Evolutionary conservation across 192 early-diverging fungal species (phyloP).

Genomic region (Coemansia sp.): DNA sequence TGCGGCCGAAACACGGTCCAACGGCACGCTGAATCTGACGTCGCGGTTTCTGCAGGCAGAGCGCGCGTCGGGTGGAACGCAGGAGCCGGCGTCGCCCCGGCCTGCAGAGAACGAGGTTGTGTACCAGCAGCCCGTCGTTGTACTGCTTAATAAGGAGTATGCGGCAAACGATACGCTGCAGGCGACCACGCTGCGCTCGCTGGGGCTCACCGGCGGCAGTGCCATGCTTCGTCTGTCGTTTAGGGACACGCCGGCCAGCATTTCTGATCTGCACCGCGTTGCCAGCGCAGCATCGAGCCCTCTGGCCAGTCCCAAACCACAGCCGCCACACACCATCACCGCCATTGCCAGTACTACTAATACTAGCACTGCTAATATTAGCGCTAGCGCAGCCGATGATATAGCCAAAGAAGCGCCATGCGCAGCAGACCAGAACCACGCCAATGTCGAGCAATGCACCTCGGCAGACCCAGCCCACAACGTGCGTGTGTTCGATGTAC

Average conservation of each 20-base stretch:
- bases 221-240: conserved; percentile 70
- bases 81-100: background rate
- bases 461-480: background rate
- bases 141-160: conserved; percentile 54
- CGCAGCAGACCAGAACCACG: no score
- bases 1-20: conserved; percentile 13
- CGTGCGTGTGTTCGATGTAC: conserved; percentile 55
- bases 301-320: no score
- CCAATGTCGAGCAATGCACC: no score
- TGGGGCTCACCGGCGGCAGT: conserved; percentile 68
- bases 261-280: background rate
- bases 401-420: no score
- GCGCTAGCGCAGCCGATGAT: no score
- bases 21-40: conserved; percentile 30
- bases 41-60: background rate
- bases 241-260: conserved; percentile 17
- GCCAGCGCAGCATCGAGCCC: background rate
- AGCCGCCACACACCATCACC: background rate
- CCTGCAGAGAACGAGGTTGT: background rate
- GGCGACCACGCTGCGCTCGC: conserved; percentile 64
- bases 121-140: conserved; percentile 32
- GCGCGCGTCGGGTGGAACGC: background rate
- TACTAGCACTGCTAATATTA: no score
- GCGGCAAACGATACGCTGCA: conserved; percentile 58
- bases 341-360: no score